These are phyloP conservation scores for Coprinopsis strossmayeri DNA, from an alignment of 768 basidiomycete species.

Conservation along the genomic window DNA sequence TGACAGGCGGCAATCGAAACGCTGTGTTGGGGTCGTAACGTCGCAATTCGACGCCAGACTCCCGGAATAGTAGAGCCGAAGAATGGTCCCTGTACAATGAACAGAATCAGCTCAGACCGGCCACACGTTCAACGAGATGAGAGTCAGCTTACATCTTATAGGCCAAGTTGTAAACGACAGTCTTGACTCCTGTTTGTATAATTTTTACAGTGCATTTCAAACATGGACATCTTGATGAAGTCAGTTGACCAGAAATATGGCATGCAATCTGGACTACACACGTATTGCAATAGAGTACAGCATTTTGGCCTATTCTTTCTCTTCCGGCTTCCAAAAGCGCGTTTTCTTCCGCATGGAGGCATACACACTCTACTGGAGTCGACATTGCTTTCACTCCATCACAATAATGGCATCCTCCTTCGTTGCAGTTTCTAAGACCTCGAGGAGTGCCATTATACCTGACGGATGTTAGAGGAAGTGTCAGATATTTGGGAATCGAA, in stretches of 20 bases:
- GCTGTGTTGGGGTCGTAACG: slow-evolving; percentile 50
- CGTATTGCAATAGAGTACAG: slow-evolving; percentile 99
- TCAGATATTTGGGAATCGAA: background rate
- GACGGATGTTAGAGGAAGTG: background rate
- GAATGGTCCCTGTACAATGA: slow-evolving; percentile 60
- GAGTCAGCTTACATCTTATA: slow-evolving; percentile 96
- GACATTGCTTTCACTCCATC: slow-evolving; percentile 45
- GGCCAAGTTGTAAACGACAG: slow-evolving; percentile 89
- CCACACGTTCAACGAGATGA: too few relatives aligned
- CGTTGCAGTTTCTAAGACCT: slow-evolving; percentile 81
- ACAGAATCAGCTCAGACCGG: background rate
- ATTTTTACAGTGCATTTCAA: slow-evolving; percentile 96
- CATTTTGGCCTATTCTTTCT: slow-evolving; percentile 75
- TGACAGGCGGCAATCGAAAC: slow-evolving; percentile 19
- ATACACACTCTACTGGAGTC: slow-evolving; percentile 73
- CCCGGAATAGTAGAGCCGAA: slow-evolving; percentile 68
- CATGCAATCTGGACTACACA: slow-evolving; percentile 30
- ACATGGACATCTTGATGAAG: slow-evolving; percentile 99
- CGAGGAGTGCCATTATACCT: slow-evolving; percentile 97
- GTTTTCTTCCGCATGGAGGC: slow-evolving; percentile 97
- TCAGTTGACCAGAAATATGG: too few relatives aligned
- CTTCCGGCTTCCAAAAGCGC: slow-evolving; percentile 91
- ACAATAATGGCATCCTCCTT: slow-evolving; percentile 86
- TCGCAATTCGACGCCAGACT: slow-evolving; percentile 78
- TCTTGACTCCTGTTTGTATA: slow-evolving; percentile 87